phyloP scores from a whole-genome alignment of 2,329 filamentous ascomycete species.

The Gnomoniopsis sp. region DNA sequence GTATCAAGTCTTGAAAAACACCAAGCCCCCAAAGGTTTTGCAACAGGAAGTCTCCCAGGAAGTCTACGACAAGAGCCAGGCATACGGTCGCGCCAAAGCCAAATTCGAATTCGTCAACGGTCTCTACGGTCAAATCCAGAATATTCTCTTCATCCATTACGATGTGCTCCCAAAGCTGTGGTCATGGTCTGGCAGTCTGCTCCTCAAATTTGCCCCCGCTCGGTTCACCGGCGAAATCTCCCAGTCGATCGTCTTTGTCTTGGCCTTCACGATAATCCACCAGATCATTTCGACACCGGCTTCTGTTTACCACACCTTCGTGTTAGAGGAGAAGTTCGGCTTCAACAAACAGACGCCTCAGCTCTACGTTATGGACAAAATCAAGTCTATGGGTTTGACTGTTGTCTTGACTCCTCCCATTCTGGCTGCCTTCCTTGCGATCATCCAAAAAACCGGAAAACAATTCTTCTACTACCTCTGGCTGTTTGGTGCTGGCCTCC shows the following conservation, averaged over 20 bases:
- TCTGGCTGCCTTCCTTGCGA: slow-evolving; percentile 86
- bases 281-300: slow-evolving; percentile 76
- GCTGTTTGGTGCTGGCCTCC: slow-evolving; percentile 84
- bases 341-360: slow-evolving; percentile 97
- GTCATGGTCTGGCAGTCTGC: slow-evolving; percentile 72
- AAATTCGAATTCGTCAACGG: slow-evolving; percentile 79
- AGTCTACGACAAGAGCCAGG: slow-evolving; percentile 91
- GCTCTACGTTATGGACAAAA: slow-evolving; percentile 83
- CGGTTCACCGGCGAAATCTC: slow-evolving; percentile 88
- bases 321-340: slow-evolving; percentile 93
- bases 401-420: slow-evolving; percentile 81
- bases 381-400: slow-evolving; percentile 84
- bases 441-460: slow-evolving; percentile 89
- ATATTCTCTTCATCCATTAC: slow-evolving; percentile 83
- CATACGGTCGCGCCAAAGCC: slow-evolving; percentile 93
- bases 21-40: slow-evolving; percentile 79
- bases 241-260: slow-evolving; percentile 89
- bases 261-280: slow-evolving; percentile 79
- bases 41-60: slow-evolving; percentile 83
- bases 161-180: slow-evolving; percentile 90
- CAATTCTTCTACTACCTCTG: slow-evolving; percentile 98
- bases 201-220: slow-evolving; percentile 70
- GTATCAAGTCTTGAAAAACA: slow-evolving; percentile 79
- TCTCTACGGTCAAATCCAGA: slow-evolving; percentile 84
- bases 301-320: slow-evolving; percentile 90